phyloP scores from a whole-genome alignment of 371 early-diverging fungal genomes.

The Rhizomucor pusillus region DNA sequence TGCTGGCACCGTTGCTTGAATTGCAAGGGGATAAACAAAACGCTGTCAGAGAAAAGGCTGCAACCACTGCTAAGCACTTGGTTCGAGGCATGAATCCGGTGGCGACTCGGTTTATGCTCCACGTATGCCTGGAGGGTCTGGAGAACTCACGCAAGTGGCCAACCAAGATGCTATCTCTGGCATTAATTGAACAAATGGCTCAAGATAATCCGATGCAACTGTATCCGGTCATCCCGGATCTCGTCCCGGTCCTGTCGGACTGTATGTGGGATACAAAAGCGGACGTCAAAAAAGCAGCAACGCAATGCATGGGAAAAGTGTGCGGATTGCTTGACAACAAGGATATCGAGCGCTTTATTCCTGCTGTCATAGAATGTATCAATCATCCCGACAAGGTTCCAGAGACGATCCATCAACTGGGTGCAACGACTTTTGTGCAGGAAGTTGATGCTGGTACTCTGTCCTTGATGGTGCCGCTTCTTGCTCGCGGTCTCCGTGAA shows the following conservation, averaged over 20 bases:
- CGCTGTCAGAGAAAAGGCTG: conserved; percentile 42
- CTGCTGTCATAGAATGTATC: conserved; percentile 61
- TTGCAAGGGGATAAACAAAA: conserved; percentile 57
- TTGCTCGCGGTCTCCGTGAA: conserved; percentile 73
- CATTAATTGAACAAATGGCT: conserved; percentile 53
- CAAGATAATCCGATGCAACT: conserved; percentile 56
- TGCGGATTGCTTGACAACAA: conserved; percentile 60
- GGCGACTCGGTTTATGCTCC: conserved; percentile 56
- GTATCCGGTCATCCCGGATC: conserved; percentile 60
- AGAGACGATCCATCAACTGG: conserved; percentile 64
- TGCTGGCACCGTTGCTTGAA: conserved; percentile 50
- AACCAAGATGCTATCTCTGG: conserved; percentile 64
- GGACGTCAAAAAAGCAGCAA: conserved; percentile 57
- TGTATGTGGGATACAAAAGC: conserved; percentile 74
- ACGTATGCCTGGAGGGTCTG: conserved; percentile 56
- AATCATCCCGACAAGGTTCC: conserved; percentile 67
- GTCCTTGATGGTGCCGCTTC: conserved; percentile 81
- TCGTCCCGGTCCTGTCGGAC: conserved; percentile 71
- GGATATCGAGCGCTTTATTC: conserved; percentile 66
- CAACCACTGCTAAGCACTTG: conserved; percentile 52
- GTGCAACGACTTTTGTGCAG: conserved; percentile 75
- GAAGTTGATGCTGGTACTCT: conserved; percentile 79
- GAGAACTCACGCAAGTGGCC: conserved; percentile 76
- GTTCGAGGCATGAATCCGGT: conserved; percentile 49
- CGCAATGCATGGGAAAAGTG: conserved; percentile 50